Percentiles rank a stretch among this genome's conserved stretches.
These are phyloP conservation scores for Leishmania gerbilli DNA, from an alignment of 208 protist species.

Conservation along the genomic window DNA sequence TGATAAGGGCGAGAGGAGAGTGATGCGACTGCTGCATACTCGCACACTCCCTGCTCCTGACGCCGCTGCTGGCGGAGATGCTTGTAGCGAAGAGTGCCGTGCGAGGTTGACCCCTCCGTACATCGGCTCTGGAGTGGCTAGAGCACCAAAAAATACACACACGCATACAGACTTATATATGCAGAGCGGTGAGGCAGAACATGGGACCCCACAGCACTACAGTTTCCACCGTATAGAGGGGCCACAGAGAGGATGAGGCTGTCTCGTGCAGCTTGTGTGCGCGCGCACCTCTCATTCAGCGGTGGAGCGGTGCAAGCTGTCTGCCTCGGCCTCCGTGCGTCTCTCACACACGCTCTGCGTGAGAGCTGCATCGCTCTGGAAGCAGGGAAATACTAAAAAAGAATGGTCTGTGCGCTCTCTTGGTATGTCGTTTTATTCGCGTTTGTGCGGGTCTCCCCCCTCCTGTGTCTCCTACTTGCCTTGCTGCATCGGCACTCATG, in stretches of 20 bases:
- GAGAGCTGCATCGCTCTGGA: neutral
- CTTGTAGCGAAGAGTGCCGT: neutral
- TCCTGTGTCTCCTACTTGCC: neutral
- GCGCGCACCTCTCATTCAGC: neutral
- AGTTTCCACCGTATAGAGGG: neutral
- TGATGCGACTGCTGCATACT: neutral
- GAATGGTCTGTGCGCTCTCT: neutral
- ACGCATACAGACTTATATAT: neutral
- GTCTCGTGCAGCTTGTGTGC: neutral
- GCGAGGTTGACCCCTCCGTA: neutral
- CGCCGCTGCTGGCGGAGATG: neutral
- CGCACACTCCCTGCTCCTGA: neutral
- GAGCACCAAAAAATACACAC: neutral
- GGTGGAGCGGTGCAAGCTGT: neutral
- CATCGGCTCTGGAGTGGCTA: neutral
- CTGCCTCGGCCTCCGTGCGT: neutral
- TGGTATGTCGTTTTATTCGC: neutral
- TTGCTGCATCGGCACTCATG: neutral
- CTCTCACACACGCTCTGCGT: too few relatives aligned
- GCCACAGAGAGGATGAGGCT: neutral
- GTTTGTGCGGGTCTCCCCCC: constrained; percentile 7
- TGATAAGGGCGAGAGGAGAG: neutral
- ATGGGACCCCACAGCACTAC: neutral
- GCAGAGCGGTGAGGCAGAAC: neutral
- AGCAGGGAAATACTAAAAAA: neutral